Evolutionary conservation across 768 basidiomycete species (phyloP).

Genomic region (Pleurotus platypus): DNA sequence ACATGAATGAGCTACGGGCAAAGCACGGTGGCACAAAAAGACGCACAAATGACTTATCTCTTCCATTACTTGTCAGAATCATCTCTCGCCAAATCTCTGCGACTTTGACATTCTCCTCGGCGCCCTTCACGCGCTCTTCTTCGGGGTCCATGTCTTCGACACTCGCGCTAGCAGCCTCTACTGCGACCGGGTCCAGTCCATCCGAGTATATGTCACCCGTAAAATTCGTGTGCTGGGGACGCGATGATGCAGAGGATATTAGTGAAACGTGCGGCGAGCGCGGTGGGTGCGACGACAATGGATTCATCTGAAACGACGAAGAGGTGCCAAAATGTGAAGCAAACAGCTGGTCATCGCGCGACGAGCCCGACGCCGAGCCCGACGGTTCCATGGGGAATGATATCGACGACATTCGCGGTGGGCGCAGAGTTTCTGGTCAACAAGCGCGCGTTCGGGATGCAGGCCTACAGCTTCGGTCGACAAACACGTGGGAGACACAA

Average conservation of each 20-base stretch:
- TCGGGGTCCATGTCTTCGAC: conserved; percentile 15
- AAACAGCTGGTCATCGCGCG: conserved; percentile 49
- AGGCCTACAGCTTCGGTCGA: background rate
- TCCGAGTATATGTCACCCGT: conserved; percentile 18
- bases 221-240: background rate
- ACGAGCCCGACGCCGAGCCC: conserved; percentile 33
- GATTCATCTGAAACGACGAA: conserved; percentile 77
- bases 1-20: no score
- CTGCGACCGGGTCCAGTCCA: conserved; percentile 46
- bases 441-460: background rate
- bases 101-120: conserved; percentile 43
- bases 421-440: conserved; percentile 4
- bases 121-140: conserved; percentile 39
- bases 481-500: conserved; percentile 5
- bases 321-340: conserved; percentile 55
- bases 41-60: conserved; percentile 85
- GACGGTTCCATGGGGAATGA: conserved; percentile 50
- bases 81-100: conserved; percentile 83
- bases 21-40: background rate
- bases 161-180: background rate
- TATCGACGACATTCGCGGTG: conserved; percentile 58
- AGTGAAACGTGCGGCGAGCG: conserved; percentile 66
- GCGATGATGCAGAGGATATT: conserved; percentile 28
- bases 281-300: conserved; percentile 74
- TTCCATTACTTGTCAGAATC: conserved; percentile 70